Percentiles rank a stretch among this genome's conserved stretches.
Evolutionary conservation across 2,329 filamentous ascomycete species (phyloP).

Genomic region (Thelonectria rubi): DNA sequence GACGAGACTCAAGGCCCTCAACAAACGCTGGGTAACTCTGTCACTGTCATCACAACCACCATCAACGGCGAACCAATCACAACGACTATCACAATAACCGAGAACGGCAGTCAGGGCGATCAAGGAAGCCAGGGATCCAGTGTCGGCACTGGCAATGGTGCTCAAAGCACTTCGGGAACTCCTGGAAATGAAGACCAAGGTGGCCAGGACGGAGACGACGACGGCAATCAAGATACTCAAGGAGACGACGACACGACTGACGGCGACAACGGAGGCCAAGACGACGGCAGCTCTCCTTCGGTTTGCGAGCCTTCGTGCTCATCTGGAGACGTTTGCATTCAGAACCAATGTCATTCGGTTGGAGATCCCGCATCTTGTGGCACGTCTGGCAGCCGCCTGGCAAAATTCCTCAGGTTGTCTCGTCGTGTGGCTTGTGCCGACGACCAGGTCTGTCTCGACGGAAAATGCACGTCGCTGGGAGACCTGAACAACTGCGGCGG

Average conservation of each 20-base stretch:
- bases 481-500: slow-evolving; percentile 22
- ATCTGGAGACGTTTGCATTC: neutral
- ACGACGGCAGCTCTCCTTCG: neutral
- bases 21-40: neutral
- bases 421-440: slow-evolving; percentile 11
- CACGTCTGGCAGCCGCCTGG: neutral
- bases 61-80: slow-evolving; percentile 7
- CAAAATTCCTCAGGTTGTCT: neutral
- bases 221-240: neutral
- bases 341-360: neutral
- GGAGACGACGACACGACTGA: neutral
- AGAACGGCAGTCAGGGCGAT: neutral
- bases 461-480: slow-evolving; percentile 8
- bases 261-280: neutral
- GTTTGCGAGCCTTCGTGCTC: slow-evolving; percentile 4
- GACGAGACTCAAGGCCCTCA: neutral
- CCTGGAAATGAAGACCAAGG: neutral
- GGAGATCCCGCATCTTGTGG: neutral
- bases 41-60: slow-evolving; percentile 1
- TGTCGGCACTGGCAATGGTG: neutral
- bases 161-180: neutral
- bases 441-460: slow-evolving; percentile 25
- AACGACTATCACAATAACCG: neutral
- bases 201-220: neutral
- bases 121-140: neutral